These are phyloP conservation scores for Fusarium gaditjirri DNA, from an alignment of 2,329 filamentous ascomycete species.

Conservation along the genomic window DNA sequence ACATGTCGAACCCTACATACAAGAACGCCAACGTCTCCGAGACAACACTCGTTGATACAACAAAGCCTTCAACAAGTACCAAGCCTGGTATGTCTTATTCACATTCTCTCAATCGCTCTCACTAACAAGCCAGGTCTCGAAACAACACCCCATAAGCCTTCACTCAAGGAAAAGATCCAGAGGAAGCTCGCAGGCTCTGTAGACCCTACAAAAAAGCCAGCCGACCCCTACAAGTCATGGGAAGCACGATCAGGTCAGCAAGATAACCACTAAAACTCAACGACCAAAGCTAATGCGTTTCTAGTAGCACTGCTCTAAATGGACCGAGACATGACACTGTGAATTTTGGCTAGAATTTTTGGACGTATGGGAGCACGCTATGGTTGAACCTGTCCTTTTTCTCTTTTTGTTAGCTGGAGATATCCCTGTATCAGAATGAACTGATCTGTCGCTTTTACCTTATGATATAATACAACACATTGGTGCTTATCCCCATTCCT, in stretches of 20 bases:
- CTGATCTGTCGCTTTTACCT: not conserved
- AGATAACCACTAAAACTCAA: not conserved
- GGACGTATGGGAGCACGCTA: not conserved
- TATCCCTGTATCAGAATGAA: conserved; percentile 25
- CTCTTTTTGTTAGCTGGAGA: conserved; percentile 1
- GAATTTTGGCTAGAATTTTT: conserved; percentile 3
- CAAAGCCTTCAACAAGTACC: conserved; percentile 17
- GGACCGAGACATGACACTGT: not conserved
- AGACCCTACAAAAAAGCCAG: conserved; percentile 37
- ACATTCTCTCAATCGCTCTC: accelerated
- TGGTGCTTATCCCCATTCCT: not conserved
- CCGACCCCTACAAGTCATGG: conserved; percentile 41
- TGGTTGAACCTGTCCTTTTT: not conserved
- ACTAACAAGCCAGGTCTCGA: conserved; percentile 23
- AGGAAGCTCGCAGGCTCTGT: conserved; percentile 34
- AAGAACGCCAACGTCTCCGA: conserved; percentile 38
- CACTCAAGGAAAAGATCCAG: conserved; percentile 40
- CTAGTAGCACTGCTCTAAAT: conserved; percentile 36
- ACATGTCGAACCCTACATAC: conserved; percentile 39
- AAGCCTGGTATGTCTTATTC: conserved; percentile 30
- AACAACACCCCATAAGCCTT: conserved; percentile 17
- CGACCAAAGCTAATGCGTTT: not conserved
- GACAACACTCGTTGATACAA: conserved; percentile 38
- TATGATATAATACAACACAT: not conserved
- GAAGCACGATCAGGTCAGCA: conserved; percentile 42